phyloP scores from a whole-genome alignment of 495 filamentous ascomycete genomes.

The Articulospora tetracladia region DNA sequence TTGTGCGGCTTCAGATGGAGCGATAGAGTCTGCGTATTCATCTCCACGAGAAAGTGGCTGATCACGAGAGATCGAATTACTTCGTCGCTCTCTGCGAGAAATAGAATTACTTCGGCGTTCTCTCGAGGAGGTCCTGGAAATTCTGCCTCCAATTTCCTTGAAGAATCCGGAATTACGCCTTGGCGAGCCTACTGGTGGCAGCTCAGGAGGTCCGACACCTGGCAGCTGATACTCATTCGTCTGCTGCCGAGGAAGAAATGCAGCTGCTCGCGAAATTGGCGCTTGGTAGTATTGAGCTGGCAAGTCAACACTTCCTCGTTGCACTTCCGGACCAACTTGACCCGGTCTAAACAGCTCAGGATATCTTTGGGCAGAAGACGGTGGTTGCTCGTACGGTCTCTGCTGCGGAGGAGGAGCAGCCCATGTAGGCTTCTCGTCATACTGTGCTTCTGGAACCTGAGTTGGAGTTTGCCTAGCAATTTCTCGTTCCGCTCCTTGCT shows the following conservation, averaged over 20 bases:
- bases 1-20: slow-evolving; percentile 24
- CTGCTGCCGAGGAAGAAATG: slow-evolving; percentile 33
- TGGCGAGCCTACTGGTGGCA: slow-evolving; percentile 6
- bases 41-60: slow-evolving; percentile 11
- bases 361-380: slow-evolving; percentile 36
- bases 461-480: slow-evolving; percentile 3
- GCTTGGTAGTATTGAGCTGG: slow-evolving; percentile 23
- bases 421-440: slow-evolving; percentile 2
- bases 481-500: not conserved
- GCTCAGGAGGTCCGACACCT: slow-evolving; percentile 28
- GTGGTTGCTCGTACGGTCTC: slow-evolving; percentile 30
- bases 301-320: slow-evolving; percentile 11
- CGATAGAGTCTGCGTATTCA: slow-evolving; percentile 35
- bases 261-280: slow-evolving; percentile 23
- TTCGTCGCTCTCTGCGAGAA: slow-evolving; percentile 6
- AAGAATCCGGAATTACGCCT: slow-evolving; percentile 36
- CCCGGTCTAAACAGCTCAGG: slow-evolving; percentile 28
- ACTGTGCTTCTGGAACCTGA: not conserved
- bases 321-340: not conserved
- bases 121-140: slow-evolving; percentile 29
- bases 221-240: slow-evolving; percentile 32
- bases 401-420: slow-evolving; percentile 6
- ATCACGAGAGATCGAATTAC: not conserved
- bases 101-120: slow-evolving; percentile 20
- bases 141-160: slow-evolving; percentile 29